A percentile compares a stretch with the other conserved stretches of the same genome.
phyloP scores from a whole-genome alignment of 495 filamentous ascomycete genomes.

The Pyronema domesticum region DNA sequence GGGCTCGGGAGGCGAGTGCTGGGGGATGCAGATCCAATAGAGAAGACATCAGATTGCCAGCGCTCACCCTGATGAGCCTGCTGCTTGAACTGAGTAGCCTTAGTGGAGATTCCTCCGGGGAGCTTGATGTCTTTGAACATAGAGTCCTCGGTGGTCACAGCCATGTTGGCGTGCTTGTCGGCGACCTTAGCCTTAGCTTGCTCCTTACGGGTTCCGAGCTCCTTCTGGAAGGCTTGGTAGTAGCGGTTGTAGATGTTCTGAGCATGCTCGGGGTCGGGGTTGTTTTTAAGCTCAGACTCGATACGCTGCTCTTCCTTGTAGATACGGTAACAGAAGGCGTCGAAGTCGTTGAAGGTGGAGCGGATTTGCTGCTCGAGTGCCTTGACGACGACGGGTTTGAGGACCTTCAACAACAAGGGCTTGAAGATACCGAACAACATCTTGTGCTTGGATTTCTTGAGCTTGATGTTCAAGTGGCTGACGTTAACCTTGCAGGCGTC shows the following conservation, averaged over 20 bases:
- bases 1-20: slow-evolving; percentile 50
- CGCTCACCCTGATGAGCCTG: slow-evolving; percentile 72
- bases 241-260: slow-evolving; percentile 83
- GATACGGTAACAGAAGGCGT: slow-evolving; percentile 52
- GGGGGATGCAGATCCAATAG: slow-evolving; percentile 59
- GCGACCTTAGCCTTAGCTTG: slow-evolving; percentile 41
- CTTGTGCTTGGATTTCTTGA: slow-evolving; percentile 91
- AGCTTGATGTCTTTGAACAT: slow-evolving; percentile 78
- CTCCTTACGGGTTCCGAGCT: slow-evolving; percentile 53
- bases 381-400: slow-evolving; percentile 71
- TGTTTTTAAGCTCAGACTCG: slow-evolving; percentile 40
- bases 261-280: slow-evolving; percentile 49
- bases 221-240: slow-evolving; percentile 52
- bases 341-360: slow-evolving; percentile 52
- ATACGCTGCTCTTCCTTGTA: slow-evolving; percentile 68
- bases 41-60: slow-evolving; percentile 92
- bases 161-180: slow-evolving; percentile 72
- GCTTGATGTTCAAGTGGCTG: slow-evolving; percentile 71
- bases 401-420: slow-evolving; percentile 64
- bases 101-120: slow-evolving; percentile 77
- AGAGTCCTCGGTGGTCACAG: slow-evolving; percentile 73
- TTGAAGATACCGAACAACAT: slow-evolving; percentile 73
- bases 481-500: slow-evolving; percentile 73
- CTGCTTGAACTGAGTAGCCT: slow-evolving; percentile 88
- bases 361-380: slow-evolving; percentile 75